Base-by-base conservation (phyloP, 257 asterid species). In the Solanum piurae region DNA sequence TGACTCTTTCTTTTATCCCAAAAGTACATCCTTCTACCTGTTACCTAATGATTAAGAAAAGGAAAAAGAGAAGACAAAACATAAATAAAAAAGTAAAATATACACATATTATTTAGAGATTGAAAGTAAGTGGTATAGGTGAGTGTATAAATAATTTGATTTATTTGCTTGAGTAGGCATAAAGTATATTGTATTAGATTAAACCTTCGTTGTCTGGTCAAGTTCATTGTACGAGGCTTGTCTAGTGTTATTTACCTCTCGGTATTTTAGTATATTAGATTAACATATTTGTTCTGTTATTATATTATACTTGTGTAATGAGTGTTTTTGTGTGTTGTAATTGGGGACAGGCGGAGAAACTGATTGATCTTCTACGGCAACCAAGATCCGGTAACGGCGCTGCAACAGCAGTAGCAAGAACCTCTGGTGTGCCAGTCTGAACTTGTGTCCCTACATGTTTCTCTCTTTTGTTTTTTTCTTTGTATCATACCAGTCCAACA, bases 311-410 rank as follows among this genome's bases (percentile, higher is more conserved):
- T 66, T 49, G 72, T 66, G 25, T 68, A 83, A 55, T 37, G 23
- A 20, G 37, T 40, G 64, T 64, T 68, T 68, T 64, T 86, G 85
- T 83, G 31, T 73, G 40, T 83, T 66, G 87, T 73, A 2, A 77
- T 83, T 87, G 87, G 16, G 94, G 92, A 92, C 97, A 96, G 99
- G 98, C 98, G 18, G 99, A 94, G 89, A 89, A 93, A 90, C 93
- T 96, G 90, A 93, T 94, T 85, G 95, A 92, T 91, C 93, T 96
- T 86, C 94, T 96, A 89, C 92, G 99, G 95, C 98, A 93, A 89
- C 97, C 98, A 75, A 96, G 98, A 94, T 92, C 98, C 93, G 91
- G 90, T 87, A 92, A 91, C 89, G 87, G 71, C 92, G 95, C 92
- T 92, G 94, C 95, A 64, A 76, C 85, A 85, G 88, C 92, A 91